Conservation (phyloP, 495 filamentous ascomycete genomes). For the Hypomontagnella submonticulosa region DNA sequence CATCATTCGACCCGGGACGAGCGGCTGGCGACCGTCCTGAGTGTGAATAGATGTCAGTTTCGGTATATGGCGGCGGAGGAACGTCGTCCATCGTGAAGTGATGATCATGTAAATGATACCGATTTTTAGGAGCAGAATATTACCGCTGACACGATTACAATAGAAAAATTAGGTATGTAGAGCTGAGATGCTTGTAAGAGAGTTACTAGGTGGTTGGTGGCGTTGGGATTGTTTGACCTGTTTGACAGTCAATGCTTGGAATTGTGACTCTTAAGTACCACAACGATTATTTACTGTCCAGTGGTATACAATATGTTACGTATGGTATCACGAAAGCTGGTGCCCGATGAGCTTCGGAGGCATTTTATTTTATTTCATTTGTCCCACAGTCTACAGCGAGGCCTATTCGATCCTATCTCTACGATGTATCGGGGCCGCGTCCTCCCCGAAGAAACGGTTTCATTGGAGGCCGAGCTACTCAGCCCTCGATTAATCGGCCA, state of each 20-base stretch:
- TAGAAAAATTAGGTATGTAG: not conserved
- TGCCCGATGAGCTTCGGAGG: constrained; percentile 19
- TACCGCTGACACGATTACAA: not conserved
- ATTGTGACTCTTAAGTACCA: not conserved
- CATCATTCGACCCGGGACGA: constrained; percentile 28
- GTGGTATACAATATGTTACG: not conserved
- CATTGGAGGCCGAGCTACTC: constrained; percentile 36
- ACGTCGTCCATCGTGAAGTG: constrained; percentile 47
- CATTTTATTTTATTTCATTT: constrained; percentile 25
- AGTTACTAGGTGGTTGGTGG: no score
- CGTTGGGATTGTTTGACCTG: no score
- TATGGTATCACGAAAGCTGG: constrained; percentile 10
- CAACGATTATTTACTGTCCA: constrained; percentile 1
- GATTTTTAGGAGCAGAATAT: constrained; percentile 10
- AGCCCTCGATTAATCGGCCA: constrained; percentile 26
- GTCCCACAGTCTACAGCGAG: not conserved
- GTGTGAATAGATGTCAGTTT: constrained; percentile 60
- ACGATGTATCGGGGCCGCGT: constrained; percentile 10
- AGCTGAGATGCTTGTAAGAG: no score
- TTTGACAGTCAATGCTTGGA: no score
- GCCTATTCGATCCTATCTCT: constrained; percentile 16
- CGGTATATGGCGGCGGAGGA: constrained; percentile 62
- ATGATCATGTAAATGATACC: constrained; percentile 8
- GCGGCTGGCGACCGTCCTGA: constrained; percentile 37
- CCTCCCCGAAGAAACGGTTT: constrained; percentile 4